Percentiles rank a stretch among this genome's conserved stretches.
These are phyloP conservation scores for Dianthus caryophyllus DNA, from an alignment of 148 eudicot species.

Conservation along the genomic window DNA sequence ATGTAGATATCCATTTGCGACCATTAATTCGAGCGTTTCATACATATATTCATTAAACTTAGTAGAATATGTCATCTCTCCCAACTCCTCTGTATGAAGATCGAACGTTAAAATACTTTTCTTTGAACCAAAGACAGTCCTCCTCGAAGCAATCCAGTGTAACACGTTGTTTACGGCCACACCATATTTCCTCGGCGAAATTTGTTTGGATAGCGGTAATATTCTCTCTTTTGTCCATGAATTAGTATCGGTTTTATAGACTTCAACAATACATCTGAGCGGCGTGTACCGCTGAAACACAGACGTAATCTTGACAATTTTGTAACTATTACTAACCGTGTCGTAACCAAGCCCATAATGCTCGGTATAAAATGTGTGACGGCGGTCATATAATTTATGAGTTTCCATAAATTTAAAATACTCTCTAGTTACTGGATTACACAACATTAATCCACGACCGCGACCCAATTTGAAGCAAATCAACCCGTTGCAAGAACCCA, in stretches of 20 bases:
- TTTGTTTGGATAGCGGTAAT: not conserved
- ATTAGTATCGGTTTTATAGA: not conserved
- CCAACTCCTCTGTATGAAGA: not conserved
- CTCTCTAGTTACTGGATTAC: not conserved
- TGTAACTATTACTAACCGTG: not conserved
- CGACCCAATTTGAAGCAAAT: not conserved
- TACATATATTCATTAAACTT: not conserved
- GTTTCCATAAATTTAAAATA: not conserved
- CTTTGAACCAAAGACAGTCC: no score
- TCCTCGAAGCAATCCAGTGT: not conserved
- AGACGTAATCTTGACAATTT: not conserved
- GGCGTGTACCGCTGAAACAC: no score
- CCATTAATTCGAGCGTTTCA: not conserved
- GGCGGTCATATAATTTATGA: not conserved
- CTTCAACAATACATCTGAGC: not conserved
- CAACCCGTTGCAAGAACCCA: not conserved
- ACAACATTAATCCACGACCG: not conserved
- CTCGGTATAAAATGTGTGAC: no score
- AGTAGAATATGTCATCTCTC: not conserved
- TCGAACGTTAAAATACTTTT: not conserved
- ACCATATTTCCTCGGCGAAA: not conserved
- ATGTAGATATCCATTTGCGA: not conserved
- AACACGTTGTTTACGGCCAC: not conserved
- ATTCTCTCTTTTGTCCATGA: not conserved
- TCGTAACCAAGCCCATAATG: not conserved